Percentiles rank a stretch among this genome's conserved stretches.
These are phyloP conservation scores for Ricinus communis DNA, from an alignment of 345 rosid genomes.

Conservation along the genomic window DNA sequence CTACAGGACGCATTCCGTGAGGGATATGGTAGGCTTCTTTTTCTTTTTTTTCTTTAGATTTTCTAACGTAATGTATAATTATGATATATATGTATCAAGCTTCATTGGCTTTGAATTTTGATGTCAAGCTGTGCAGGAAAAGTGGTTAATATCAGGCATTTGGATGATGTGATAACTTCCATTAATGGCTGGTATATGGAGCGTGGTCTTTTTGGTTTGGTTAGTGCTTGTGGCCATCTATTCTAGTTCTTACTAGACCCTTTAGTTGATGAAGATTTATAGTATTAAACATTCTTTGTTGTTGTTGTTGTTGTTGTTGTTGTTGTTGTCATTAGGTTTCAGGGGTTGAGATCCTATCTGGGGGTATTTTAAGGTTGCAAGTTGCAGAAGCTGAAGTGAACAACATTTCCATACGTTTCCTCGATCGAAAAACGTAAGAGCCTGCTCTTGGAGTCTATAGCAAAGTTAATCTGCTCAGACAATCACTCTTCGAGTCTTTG, in stretches of 20 bases:
- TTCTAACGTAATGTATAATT: background rate
- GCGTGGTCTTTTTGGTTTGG: conserved; percentile 93
- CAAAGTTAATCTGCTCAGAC: conserved; percentile 2
- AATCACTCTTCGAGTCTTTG: background rate
- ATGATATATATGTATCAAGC: background rate
- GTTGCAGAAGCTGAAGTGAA: conserved; percentile 95
- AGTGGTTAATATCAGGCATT: conserved; percentile 76
- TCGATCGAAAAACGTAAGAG: conserved; percentile 87
- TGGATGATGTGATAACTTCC: conserved; percentile 85
- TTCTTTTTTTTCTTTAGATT: background rate
- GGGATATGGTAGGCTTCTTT: conserved; percentile 59
- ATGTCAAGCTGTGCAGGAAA: conserved; percentile 90
- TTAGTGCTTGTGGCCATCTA: conserved; percentile 35
- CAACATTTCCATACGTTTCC: conserved; percentile 78
- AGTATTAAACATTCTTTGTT: background rate
- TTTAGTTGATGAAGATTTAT: background rate
- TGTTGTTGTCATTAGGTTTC: conserved; percentile 56
- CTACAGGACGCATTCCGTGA: conserved; percentile 69
- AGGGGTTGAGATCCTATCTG: conserved; percentile 86
- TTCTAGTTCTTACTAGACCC: background rate
- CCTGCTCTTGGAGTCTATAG: conserved; percentile 21
- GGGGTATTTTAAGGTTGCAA: conserved; percentile 82
- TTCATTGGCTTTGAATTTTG: conserved; percentile 48
- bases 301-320: background rate
- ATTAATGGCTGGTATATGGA: conserved; percentile 95